These are phyloP conservation scores for Striga asiatica DNA, from an alignment of 257 asterid genomes.

Conservation along the genomic window DNA sequence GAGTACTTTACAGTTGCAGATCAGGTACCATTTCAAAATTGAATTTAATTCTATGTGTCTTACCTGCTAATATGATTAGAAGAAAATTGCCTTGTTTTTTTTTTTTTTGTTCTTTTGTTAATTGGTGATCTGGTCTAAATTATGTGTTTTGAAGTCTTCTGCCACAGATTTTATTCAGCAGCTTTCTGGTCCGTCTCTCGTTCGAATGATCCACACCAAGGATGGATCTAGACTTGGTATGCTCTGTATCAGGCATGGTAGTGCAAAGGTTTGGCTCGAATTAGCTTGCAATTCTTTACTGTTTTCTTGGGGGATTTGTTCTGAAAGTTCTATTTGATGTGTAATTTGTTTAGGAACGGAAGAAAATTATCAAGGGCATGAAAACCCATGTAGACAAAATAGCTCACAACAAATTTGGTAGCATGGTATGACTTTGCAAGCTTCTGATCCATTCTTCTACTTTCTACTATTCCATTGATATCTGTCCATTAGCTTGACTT, in stretches of 20 bases:
- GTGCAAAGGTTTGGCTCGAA: slow-evolving; percentile 59
- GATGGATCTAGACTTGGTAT: slow-evolving; percentile 77
- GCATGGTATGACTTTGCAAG: slow-evolving; percentile 32
- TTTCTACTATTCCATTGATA: not conserved
- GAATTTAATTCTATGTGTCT: not conserved
- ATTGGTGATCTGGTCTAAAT: slow-evolving; percentile 37
- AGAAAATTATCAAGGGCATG: slow-evolving; percentile 86
- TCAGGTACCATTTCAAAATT: slow-evolving; percentile 34
- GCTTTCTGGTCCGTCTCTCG: slow-evolving; percentile 50
- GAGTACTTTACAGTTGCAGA: slow-evolving; percentile 73
- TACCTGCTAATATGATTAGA: not conserved
- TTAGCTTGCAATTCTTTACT: not conserved
- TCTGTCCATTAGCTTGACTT: not conserved
- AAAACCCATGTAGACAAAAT: slow-evolving; percentile 62
- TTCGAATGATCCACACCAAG: slow-evolving; percentile 78
- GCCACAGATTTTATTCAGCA: slow-evolving; percentile 80
- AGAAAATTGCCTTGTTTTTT: not conserved
- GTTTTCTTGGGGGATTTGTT: not conserved
- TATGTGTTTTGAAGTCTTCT: slow-evolving; percentile 48
- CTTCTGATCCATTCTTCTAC: not conserved
- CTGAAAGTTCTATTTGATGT: slow-evolving; percentile 3
- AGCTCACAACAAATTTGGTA: slow-evolving; percentile 67
- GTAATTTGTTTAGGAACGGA: slow-evolving; percentile 54
- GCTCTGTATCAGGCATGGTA: slow-evolving; percentile 82
- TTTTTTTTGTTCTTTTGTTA: too few species aligned